Conservation (phyloP, 495 filamentous ascomycete species). For the Delitschia confertaspora region DNA sequence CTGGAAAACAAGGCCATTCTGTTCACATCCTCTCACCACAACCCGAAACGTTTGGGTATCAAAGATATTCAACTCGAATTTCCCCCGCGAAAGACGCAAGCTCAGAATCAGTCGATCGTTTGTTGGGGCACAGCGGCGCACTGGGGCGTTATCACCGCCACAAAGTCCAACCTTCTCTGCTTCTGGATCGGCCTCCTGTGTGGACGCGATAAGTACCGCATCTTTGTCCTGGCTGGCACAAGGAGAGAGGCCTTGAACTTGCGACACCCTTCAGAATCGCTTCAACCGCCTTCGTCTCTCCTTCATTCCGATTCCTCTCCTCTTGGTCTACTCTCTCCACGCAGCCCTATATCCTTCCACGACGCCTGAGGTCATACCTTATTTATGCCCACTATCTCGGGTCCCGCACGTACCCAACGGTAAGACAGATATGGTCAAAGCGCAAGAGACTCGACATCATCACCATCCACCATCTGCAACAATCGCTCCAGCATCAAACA, state of each 20-base stretch:
- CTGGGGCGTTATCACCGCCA: slow-evolving; percentile 24
- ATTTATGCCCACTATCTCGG: slow-evolving; percentile 14
- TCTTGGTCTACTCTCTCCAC: not conserved
- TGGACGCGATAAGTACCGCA: slow-evolving; percentile 22
- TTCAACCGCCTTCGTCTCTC: not conserved
- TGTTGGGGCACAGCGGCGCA: too few species aligned
- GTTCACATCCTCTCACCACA: too few species aligned
- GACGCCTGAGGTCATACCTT: not conserved
- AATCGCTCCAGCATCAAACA: not conserved
- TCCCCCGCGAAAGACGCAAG: too few species aligned
- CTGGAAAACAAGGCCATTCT: too few species aligned
- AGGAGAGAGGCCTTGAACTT: not conserved
- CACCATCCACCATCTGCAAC: slow-evolving; percentile 1
- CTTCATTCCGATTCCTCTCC: not conserved
- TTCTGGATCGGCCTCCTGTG: slow-evolving; percentile 19
- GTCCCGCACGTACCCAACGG: slow-evolving; percentile 12
- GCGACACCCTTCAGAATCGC: not conserved
- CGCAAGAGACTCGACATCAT: slow-evolving; percentile 4
- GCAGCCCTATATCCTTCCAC: not conserved
- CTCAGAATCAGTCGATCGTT: too few species aligned
- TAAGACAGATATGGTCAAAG: slow-evolving; percentile 24
- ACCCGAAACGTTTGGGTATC: too few species aligned
- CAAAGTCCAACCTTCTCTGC: slow-evolving; percentile 8
- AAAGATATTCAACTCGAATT: too few species aligned
- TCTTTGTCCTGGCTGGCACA: too few species aligned